Conservation (phyloP, 768 basidiomycete species). For the Tulasnella sp. region DNA sequence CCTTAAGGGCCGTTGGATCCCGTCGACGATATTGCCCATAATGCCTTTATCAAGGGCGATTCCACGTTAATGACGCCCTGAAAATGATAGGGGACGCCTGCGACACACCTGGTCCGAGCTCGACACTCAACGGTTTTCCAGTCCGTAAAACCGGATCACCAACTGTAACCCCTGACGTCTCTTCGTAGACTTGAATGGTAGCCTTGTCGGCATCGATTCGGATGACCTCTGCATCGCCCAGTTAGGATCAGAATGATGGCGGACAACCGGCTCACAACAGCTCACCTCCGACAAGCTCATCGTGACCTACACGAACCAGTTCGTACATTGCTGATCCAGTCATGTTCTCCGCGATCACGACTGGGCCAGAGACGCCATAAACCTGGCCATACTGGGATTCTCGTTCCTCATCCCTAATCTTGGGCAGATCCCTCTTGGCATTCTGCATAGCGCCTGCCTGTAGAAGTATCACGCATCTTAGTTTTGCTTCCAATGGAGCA, state of each 20-base stretch:
- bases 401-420: slow-evolving; percentile 81
- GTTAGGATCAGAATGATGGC: background rate
- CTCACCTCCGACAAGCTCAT: slow-evolving; percentile 91
- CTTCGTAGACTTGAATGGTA: slow-evolving; percentile 98
- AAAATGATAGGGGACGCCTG: background rate
- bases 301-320: slow-evolving; percentile 94
- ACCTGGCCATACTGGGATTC: slow-evolving; percentile 83
- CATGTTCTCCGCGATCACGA: slow-evolving; percentile 97
- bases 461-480: background rate
- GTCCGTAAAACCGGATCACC: slow-evolving; percentile 97
- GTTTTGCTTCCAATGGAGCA: background rate
- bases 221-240: slow-evolving; percentile 74
- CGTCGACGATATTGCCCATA: slow-evolving; percentile 99
- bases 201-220: slow-evolving; percentile 96
- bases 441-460: slow-evolving; percentile 90
- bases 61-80: background rate
- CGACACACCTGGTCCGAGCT: slow-evolving; percentile 82
- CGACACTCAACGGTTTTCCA: slow-evolving; percentile 95
- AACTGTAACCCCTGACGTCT: slow-evolving; percentile 97
- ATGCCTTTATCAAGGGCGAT: slow-evolving; percentile 45
- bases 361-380: slow-evolving; percentile 94
- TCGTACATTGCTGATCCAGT: slow-evolving; percentile 94
- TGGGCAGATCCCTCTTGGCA: slow-evolving; percentile 77
- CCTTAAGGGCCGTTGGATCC: slow-evolving; percentile 85
- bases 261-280: background rate